Evolutionary conservation across 2,329 filamentous ascomycete genomes (phyloP), one percentile per base, ranked within the genome.

Genomic region (Microdochium bolleyi): DNA sequence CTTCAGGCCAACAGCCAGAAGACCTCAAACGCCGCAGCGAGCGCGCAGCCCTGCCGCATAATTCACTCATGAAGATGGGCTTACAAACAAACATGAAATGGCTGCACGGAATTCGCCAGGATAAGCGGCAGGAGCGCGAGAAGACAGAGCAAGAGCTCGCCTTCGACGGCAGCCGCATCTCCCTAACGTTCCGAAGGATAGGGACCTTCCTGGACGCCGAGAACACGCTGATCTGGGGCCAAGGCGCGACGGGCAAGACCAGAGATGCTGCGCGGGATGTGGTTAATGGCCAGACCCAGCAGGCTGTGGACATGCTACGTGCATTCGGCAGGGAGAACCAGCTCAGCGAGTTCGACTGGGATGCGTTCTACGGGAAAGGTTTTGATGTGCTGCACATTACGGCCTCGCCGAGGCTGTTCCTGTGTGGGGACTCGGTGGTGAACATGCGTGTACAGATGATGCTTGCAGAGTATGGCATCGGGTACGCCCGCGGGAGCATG

Each of bases 271-370:
- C 91, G 0, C 71, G 73, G 1, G 61, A 73, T 0, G 84, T 95
- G 11, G 68, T 90, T 52, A 89, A 89, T 57, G 89, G 87, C 1
- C 80, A 89, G 57, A 76, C 78, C 1, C 69, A 74, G 3, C 82
- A 88, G 62, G 84, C 85, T 0, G 75, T 88, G 49, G 71, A 70
- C 48, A 80, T 99, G 73, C 77, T 97, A 44, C 76, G 74, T 52
- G 89, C 88, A 0, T 97, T 99, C 69, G 88, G 90, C 1, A 77
- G 76, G 16, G 94, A 99, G 73, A 99, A 99, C 63, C 85, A 89
- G 53, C 73, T 78, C 3, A 76, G 74, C 0, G 74, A 82, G 2
- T 91, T 94, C 57, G 77, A 87, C 60, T 96, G 92, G 92, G 73
- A 84, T 3, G 71, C 71, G 0, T 70, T 79, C 24, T 99, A 99